Evolutionary conservation across 202 grass and related monocot genomes (phyloP), one percentile per base, ranked within the genome.

Genomic region (Cymbopogon flexuosus): DNA sequence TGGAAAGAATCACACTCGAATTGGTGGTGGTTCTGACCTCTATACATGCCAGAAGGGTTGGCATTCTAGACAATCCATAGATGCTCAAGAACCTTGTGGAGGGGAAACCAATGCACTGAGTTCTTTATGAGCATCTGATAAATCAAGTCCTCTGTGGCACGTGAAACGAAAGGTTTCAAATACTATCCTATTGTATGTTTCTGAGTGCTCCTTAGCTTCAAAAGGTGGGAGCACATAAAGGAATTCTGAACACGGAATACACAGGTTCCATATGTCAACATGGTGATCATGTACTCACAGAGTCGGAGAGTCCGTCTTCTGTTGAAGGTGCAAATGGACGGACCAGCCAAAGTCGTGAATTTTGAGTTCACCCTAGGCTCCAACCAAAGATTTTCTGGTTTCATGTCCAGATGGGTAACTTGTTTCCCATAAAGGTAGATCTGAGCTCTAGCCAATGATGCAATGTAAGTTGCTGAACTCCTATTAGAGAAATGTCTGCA

Each of bases 181-280:
- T 87, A 99, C 92, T 23, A 58, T 4, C 19, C 92, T 99, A 70
- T 89, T 68, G 18, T 99, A 99, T 27, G 96, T 99, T 58, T 99
- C 83, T 0, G 90, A 96, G n/a, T 96, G 92, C 21, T 99, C 88
- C 61, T 99, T 99, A n/a, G 83, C 90, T 78, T 96, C 96, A 85
- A 99, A 99, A 72, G 92, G 92, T 13, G 92, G 87, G 41, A 88
- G 65, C 2, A 90, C 96, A 54, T 91, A 98, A 16, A 95, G 90
- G 31, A 33, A 98, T 46, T 98, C 96, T 13, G 88, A 98, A 37
- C 90, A 98, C 35, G 95, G 41, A 15, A 99, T 88, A 8, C 92
- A 92, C 72, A 99, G 88, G 76, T 92, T 99, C 96, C 92, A 99
- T n/a, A 99, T 93, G 15, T 95, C 92, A 0, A 95, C 96, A 81